A percentile compares a stretch with the other conserved stretches of the same genome.
Evolutionary conservation across 495 filamentous ascomycete species (phyloP).

Genomic region (Aspergillus bertholletiae): DNA sequence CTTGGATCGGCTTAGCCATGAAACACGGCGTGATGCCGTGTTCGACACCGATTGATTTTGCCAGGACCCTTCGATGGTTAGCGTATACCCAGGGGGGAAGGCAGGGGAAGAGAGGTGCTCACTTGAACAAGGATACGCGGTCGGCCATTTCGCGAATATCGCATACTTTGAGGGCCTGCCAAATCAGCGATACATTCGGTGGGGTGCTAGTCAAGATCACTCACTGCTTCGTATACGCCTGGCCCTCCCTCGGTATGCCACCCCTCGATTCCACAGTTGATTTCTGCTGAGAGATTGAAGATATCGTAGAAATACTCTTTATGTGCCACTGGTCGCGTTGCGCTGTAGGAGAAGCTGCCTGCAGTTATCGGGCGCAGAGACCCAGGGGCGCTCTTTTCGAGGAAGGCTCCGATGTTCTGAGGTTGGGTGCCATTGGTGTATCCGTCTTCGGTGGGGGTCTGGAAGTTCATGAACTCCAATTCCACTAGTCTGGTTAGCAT

Average conservation of each 20-base stretch:
- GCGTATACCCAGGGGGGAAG: not conserved
- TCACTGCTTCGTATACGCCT: conserved; percentile 82
- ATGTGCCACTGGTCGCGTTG: conserved; percentile 81
- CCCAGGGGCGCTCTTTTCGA: conserved; percentile 62
- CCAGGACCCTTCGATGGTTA: conserved; percentile 53
- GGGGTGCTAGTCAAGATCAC: conserved; percentile 4
- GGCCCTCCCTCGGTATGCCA: conserved; percentile 95
- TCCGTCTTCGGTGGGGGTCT: conserved; percentile 50
- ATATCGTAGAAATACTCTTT: conserved; percentile 89
- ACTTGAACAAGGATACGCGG: conserved; percentile 82
- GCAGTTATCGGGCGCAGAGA: conserved; percentile 71
- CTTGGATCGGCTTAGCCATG: conserved; percentile 91
- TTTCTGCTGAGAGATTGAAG: conserved; percentile 69
- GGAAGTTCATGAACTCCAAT: conserved; percentile 92
- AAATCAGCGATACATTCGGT: not conserved
- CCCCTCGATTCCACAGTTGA: conserved; percentile 77
- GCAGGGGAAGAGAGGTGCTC: conserved; percentile 12
- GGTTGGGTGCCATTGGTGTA: conserved; percentile 44
- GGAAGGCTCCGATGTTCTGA: conserved; percentile 62
- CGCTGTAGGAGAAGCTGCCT: conserved; percentile 91
- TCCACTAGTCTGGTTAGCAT: conserved; percentile 54
- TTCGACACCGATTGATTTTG: conserved; percentile 74
- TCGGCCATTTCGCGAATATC: conserved; percentile 79
- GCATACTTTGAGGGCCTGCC: conserved; percentile 64
- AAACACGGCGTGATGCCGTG: conserved; percentile 90